Base-by-base conservation (phyloP, 176 grass and related monocot genomes). In the Cenchrus fungigraminus region DNA sequence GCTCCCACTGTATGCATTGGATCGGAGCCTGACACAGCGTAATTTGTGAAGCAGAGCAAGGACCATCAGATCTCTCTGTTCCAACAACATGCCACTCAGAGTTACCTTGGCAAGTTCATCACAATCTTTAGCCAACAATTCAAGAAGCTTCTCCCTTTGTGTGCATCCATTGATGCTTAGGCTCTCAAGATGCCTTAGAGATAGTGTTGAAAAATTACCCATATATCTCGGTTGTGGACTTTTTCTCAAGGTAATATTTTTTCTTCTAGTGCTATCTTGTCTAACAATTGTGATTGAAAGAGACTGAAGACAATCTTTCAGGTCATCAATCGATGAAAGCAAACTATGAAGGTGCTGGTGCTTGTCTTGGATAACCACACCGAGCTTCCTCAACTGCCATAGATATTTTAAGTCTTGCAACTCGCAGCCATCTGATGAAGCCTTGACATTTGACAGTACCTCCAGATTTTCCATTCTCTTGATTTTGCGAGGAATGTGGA, bases 101-200 rank as follows among this genome's bases (percentile, higher is more conserved):
- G 62, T 78, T 20, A 88, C 42, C 50, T 88, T 84, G 70, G 61
- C 22, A 65, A 84, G 72, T 16, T 34, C 16, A 2, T 67, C 28
- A 7, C 14, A 45, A 61, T 15, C 15, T 57, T 54, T 43, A 9
- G 19, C 9, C 6, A 60, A 82, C 8, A 25, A 73, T 45, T 22
- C 6, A 43, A 75, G 50, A 82, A 84, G 80, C 6, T 10, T 65
- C 5, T 40, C 53, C 25, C 25, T 65, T 37, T 31, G 31, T 29
- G 73, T 78, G 50, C 1, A 8, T 47, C 17, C 86, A 3, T 65
- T 78, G 12, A 88, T 77, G 58, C 42, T 63, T 76, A 88, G 64
- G 40, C 81, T 84, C 40, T 88, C 62, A 62, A 88, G 86, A 31
- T 20, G 12, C 16, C 78, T 68, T 9, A 53, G 51, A 61, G 47